Evolutionary conservation across 495 filamentous ascomycete species (phyloP).

Genomic region (Penicillium soppii): DNA sequence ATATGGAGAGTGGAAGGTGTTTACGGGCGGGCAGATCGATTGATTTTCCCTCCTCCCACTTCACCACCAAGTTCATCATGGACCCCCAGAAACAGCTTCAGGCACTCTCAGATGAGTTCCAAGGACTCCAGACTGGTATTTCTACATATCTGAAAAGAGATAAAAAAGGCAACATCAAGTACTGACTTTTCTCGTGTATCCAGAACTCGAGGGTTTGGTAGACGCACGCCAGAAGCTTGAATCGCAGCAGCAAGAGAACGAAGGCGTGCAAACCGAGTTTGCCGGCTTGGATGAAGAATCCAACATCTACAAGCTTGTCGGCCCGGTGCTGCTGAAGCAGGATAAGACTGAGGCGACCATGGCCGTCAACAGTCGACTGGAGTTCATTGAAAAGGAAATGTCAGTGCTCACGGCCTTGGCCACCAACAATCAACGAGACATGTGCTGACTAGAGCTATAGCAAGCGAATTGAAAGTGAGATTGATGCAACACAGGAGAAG

Average conservation of each 20-base stretch:
- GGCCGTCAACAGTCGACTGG: slow-evolving; percentile 84
- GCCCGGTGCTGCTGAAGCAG: slow-evolving; percentile 91
- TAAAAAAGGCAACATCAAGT: background rate
- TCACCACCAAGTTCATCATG: slow-evolving; percentile 39
- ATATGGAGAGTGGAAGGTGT: slow-evolving; percentile 20
- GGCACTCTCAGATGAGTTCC: slow-evolving; percentile 80
- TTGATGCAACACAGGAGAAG: slow-evolving; percentile 75
- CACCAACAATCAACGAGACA: background rate
- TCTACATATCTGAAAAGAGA: background rate
- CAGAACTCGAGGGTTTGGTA: slow-evolving; percentile 76
- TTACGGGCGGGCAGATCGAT: slow-evolving; percentile 28
- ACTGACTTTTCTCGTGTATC: slow-evolving; percentile 3
- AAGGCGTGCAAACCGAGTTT: slow-evolving; percentile 91
- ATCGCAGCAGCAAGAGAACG: slow-evolving; percentile 90
- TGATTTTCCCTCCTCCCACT: slow-evolving; percentile 26
- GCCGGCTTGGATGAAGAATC: slow-evolving; percentile 70
- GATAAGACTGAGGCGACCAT: slow-evolving; percentile 82
- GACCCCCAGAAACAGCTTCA: slow-evolving; percentile 69
- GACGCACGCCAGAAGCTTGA: slow-evolving; percentile 89
- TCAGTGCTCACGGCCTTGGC: slow-evolving; percentile 38
- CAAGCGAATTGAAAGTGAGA: slow-evolving; percentile 77
- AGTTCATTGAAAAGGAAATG: slow-evolving; percentile 95
- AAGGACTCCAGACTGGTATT: slow-evolving; percentile 78
- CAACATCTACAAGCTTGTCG: slow-evolving; percentile 92
- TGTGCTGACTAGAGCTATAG: slow-evolving; percentile 44